Evolutionary conservation across 805 yeast genomes (phyloP).

Genomic region (Nakazawaea ishiwadae): DNA sequence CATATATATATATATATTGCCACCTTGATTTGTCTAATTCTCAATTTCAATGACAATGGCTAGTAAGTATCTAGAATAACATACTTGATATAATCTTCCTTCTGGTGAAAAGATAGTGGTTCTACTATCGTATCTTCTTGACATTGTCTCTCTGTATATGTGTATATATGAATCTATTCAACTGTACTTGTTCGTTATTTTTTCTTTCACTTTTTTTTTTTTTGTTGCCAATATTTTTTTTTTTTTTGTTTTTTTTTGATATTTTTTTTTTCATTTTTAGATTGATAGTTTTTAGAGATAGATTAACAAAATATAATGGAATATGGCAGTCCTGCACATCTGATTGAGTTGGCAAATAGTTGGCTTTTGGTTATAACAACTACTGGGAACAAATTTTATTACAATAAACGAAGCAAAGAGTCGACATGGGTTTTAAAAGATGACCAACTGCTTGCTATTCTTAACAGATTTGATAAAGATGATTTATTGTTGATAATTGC

Average conservation of each 20-base stretch:
- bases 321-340: constrained; percentile 7
- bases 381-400: constrained; percentile 38
- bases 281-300: background rate
- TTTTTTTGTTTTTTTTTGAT: background rate
- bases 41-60: too few relatives aligned
- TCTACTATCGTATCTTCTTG: constrained; percentile 98
- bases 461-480: constrained; percentile 16
- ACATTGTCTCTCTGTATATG: constrained; percentile 32
- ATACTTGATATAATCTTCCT: constrained; percentile 90
- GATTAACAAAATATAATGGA: background rate
- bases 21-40: background rate
- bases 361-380: constrained; percentile 40
- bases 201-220: background rate
- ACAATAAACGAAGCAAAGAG: constrained; percentile 23
- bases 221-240: background rate
- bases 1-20: background rate
- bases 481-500: constrained; percentile 29
- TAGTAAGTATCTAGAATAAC: too few relatives aligned
- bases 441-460: constrained; percentile 16
- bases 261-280: background rate
- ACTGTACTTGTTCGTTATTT: background rate
- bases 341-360: constrained; percentile 13
- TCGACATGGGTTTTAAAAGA: constrained; percentile 32
- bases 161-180: background rate
- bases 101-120: constrained; percentile 99